Base-by-base conservation (phyloP, 179 eudicot genomes). In the Beta macrorhiza region DNA sequence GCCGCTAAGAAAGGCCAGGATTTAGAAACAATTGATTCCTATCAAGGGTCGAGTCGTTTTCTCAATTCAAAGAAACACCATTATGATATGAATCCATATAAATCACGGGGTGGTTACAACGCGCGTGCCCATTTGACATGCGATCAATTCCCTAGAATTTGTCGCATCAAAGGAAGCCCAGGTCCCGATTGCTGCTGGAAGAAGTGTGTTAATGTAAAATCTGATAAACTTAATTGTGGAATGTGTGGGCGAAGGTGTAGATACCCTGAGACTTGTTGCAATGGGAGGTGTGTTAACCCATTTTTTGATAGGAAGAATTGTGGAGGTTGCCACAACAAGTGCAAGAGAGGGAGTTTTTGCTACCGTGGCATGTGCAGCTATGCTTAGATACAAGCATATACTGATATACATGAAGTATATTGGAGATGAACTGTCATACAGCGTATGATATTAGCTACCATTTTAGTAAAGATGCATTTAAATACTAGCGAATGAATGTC, bases 141-240 rank as follows among this genome's bases (percentile, higher is more conserved):
- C 78, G 81, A 89, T 77, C 85, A 59, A 79, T 80, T 88, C 79
- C 94, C 94, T 76, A 86, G 88, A 79, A 78, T 88, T 5, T 90
- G 94, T 37, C 88, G 52, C 20, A 72, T 32, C 0, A 86, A 78
- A 71, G 91, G 90, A 3, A 91, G 92, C 58, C 87, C 83, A 0
- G 92, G 92, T 4, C 89, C 77, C 0, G 90, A 88, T 51, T 90
- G 94, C 42, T 91, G 94, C 70, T 74, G 84, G 72, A 90, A 88
- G 79, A 88, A 67, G 77, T 91, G 94, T 72, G 94, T 91, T 0
- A 84, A 90, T 74, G 89, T 89, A 13, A 82, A 68, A 72, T 88
- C 70, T 0, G 92, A 91, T 45, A 85, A 72, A 7, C 75, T 79
- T 4, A 91, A 91, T 64, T 89, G 93, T 63, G 92, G 90, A 12